A percentile compares a stretch with the other conserved stretches of the same genome.
Conservation (phyloP, 108 stramenopile genomes). For the Cyclotella distinguenda region DNA sequence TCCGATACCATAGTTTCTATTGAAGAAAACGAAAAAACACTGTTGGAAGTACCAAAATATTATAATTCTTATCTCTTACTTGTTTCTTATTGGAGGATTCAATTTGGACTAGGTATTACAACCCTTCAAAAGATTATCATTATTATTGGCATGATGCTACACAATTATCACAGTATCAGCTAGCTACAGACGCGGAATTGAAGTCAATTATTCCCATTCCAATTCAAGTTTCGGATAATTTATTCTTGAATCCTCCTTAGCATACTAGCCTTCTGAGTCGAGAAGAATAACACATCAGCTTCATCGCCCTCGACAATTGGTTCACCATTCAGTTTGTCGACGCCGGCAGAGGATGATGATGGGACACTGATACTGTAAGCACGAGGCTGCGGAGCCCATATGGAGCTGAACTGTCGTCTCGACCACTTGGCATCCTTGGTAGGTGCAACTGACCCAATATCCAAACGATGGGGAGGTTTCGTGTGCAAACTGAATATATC, state of each 20-base stretch:
- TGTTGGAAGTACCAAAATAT: too few species aligned
- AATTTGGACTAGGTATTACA: too few species aligned
- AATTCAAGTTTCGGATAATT: background rate
- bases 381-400: constrained; percentile 87
- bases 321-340: background rate
- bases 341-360: background rate
- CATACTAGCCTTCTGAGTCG: constrained; percentile 17
- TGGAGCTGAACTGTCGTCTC: constrained; percentile 82
- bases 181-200: too few species aligned
- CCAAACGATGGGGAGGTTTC: constrained; percentile 55
- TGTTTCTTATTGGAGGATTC: too few species aligned
- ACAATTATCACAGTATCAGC: too few species aligned
- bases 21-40: too few species aligned
- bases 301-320: constrained; percentile 66
- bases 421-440: constrained; percentile 76
- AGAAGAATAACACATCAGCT: constrained; percentile 25
- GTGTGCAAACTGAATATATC: constrained; percentile 63
- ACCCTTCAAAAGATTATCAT: too few species aligned
- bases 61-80: too few species aligned
- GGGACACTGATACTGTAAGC: constrained; percentile 54
- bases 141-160: too few species aligned
- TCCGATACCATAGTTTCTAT: too few species aligned
- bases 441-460: constrained; percentile 70
- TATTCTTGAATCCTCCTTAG: constrained; percentile 30
- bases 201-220: background rate